phyloP scores from a whole-genome alignment of 352 stramenopile genomes.

The Phytophthora rubi region DNA sequence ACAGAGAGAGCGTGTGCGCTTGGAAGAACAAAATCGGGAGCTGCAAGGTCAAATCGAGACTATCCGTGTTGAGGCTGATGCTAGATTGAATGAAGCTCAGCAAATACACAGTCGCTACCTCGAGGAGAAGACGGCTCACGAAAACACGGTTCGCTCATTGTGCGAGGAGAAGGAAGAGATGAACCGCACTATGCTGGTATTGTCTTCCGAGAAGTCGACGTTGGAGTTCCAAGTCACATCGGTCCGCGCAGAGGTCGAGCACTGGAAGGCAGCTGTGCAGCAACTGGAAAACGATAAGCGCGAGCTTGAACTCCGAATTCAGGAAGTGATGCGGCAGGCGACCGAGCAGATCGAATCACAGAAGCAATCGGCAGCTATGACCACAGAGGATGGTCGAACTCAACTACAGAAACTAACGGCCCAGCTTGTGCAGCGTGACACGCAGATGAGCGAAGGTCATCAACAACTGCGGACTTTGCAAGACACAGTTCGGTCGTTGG shows the following conservation, averaged over 20 bases:
- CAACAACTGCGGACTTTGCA: constrained; percentile 49
- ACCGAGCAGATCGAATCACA: constrained; percentile 57
- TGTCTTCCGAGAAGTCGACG: constrained; percentile 57
- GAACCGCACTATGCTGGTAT: constrained; percentile 49
- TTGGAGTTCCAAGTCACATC: constrained; percentile 58
- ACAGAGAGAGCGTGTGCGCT: constrained; percentile 52
- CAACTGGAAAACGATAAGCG: constrained; percentile 64
- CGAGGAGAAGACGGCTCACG: constrained; percentile 60
- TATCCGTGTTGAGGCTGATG: constrained; percentile 46
- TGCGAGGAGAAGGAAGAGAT: constrained; percentile 71
- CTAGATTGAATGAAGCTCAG: constrained; percentile 58
- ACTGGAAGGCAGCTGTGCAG: constrained; percentile 39
- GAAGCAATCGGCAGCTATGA: constrained; percentile 49
- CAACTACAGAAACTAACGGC: constrained; percentile 49
- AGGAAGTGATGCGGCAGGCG: constrained; percentile 56
- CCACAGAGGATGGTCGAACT: constrained; percentile 48
- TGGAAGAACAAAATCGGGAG: constrained; percentile 71
- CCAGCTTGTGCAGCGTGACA: constrained; percentile 50
- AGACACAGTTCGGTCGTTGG: constrained; percentile 31
- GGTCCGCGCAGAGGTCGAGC: constrained; percentile 46
- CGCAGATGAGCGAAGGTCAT: constrained; percentile 53
- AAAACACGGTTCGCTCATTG: constrained; percentile 55
- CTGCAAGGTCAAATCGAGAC: constrained; percentile 53
- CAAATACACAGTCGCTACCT: constrained; percentile 42
- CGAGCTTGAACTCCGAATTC: constrained; percentile 52